Evolutionary conservation across 164 flowering plant species (phyloP), one percentile per base, ranked within the genome.

Genomic region (Vitis rupestris): DNA sequence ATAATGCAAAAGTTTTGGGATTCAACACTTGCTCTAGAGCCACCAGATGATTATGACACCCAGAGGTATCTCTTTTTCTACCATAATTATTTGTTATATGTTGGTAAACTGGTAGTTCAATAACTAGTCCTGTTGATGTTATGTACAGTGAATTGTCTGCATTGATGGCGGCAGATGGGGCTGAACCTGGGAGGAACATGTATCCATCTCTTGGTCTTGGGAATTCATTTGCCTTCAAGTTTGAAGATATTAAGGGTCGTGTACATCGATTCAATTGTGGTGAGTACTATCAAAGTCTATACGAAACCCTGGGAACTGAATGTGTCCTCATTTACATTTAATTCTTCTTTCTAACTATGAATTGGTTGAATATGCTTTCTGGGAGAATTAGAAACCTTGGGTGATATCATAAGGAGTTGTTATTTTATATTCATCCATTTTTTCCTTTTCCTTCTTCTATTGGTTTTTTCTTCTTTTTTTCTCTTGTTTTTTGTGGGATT

Each of bases 1-100:
- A 88, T 92, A 90, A 90, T 95, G 99, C 99, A 93, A 73, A 93
- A 85, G 79, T 95, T 95, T 73, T 95, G 99, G 98, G 99, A 95
- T 74, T 95, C 99, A 63, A 96, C 98, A 10, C 89, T 94, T 72
- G 83, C 88, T 61, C 70, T 90, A 61, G 99, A 92, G 68, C 87
- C 96, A 53, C 86, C 92, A 11, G 98, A 95, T 71, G 97, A 95
- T 81, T 90, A 60, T 82, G 99, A 95, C 62, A 87, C 90, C 1
- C 96, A 83, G 0, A 95, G 99, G 99, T 89, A 61, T 56, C 3
- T 14, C 29, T 66, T 56, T 61, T 60, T 31, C 48, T 63, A 10
- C 63, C 27, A 30, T 16, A 16, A 0, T 52, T 44, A 50, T 65
- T 15, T 12, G 27, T 19, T 13, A 15, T 55, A 7, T 59, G 11